A percentile compares a stretch with the other conserved stretches of the same genome.
These are phyloP conservation scores for Monilinia laxa DNA, from an alignment of 2,329 filamentous ascomycete species.

Conservation along the genomic window DNA sequence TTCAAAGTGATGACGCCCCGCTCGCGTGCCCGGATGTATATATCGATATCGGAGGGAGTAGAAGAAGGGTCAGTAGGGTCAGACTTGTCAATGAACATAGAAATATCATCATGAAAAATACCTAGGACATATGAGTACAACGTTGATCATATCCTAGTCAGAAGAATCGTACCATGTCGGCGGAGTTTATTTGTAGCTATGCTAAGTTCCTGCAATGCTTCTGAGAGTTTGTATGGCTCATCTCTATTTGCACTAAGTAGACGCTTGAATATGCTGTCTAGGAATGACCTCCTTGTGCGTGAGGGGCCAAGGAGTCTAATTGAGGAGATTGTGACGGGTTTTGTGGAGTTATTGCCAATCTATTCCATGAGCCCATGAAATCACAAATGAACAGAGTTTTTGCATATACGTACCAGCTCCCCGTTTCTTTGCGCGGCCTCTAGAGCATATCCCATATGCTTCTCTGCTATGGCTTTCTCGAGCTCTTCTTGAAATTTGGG, in stretches of 20 bases:
- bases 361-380: constrained; percentile 40
- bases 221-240: constrained; percentile 72
- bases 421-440: constrained; percentile 52
- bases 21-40: constrained; percentile 76
- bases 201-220: constrained; percentile 72
- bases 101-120: constrained; percentile 82
- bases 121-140: constrained; percentile 49
- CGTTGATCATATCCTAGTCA: not conserved
- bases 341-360: constrained; percentile 78
- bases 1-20: constrained; percentile 82
- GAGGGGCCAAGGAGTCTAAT: constrained; percentile 79
- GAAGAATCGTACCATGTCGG: constrained; percentile 65
- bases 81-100: constrained; percentile 78
- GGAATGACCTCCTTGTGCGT: constrained; percentile 80
- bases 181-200: constrained; percentile 71
- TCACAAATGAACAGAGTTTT: not conserved
- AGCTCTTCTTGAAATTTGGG: constrained; percentile 55
- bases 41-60: constrained; percentile 74
- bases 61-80: constrained; percentile 66
- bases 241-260: constrained; percentile 68
- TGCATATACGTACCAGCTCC: constrained; percentile 56
- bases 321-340: constrained; percentile 84
- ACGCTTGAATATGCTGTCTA: constrained; percentile 77
- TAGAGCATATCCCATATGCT: constrained; percentile 33
- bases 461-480: constrained; percentile 56